Percentiles rank a stretch among this genome's conserved stretches.
Conservation (phyloP, 78 protist species). For the Speleostelium caveatum region DNA sequence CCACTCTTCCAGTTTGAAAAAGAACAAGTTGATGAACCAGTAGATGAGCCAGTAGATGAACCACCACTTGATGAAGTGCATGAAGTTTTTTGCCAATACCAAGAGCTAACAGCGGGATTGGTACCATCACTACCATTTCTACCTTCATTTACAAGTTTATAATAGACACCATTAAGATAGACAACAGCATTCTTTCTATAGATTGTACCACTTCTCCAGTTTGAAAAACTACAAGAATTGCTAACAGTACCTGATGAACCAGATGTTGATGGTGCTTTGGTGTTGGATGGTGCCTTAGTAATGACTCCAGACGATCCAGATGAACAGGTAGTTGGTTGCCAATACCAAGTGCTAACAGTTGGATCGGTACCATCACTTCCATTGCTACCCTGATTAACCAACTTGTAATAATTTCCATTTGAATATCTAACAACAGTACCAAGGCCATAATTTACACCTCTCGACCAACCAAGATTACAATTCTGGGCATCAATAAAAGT, state of each 20-base stretch:
- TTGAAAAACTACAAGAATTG: neutral
- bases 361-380: slow-evolving; percentile 1
- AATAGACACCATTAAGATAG: neutral
- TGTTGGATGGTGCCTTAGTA: neutral
- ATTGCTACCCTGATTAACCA: neutral
- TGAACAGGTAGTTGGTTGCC: neutral
- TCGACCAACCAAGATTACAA: no score
- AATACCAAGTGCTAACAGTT: no score
- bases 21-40: no score
- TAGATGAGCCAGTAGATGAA: no score
- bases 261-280: neutral
- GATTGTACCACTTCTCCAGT: neutral
- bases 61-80: no score
- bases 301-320: no score
- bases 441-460: neutral
- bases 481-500: no score
- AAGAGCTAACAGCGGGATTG: neutral
- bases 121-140: neutral
- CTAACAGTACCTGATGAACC: neutral
- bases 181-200: neutral
- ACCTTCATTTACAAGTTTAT: neutral
- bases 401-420: neutral
- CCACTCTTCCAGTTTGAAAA: neutral
- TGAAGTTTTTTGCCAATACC: no score
- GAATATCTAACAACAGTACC: neutral